These are phyloP conservation scores for Xylaria sp. DNA, from an alignment of 2,329 filamentous ascomycete species.

Conservation along the genomic window DNA sequence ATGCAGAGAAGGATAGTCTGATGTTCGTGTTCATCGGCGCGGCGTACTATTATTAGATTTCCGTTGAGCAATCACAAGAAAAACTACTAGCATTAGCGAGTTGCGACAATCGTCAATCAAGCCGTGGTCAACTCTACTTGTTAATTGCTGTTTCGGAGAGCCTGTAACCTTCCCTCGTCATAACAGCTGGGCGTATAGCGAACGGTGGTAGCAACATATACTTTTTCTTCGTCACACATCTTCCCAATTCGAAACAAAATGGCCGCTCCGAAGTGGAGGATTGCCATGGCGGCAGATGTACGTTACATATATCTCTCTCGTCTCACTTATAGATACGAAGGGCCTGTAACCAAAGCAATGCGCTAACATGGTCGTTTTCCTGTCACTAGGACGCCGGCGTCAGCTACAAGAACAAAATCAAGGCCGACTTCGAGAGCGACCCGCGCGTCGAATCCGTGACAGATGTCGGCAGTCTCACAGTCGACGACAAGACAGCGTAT, in stretches of 20 bases:
- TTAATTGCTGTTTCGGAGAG: background rate
- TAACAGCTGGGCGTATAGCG: background rate
- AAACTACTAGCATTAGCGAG: background rate
- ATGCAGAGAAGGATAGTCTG: background rate
- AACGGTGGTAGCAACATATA: background rate
- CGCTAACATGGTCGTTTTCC: background rate
- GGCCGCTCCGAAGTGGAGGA: constrained; percentile 55
- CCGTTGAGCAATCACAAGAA: background rate
- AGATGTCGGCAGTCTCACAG: constrained; percentile 73
- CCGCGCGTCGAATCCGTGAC: constrained; percentile 69
- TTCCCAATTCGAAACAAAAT: constrained; percentile 41
- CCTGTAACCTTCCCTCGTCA: background rate
- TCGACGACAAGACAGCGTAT: constrained; percentile 79
- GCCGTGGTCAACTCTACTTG: background rate
- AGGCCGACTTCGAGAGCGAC: constrained; percentile 71
- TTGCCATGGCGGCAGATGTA: constrained; percentile 61
- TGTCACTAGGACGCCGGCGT: constrained; percentile 69
- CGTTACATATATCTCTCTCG: background rate
- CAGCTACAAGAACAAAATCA: constrained; percentile 79
- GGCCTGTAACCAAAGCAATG: no score
- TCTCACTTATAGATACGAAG: background rate
- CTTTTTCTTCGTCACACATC: background rate
- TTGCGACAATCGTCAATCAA: background rate
- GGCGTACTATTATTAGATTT: constrained; percentile 1
- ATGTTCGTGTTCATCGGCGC: background rate